Evolutionary conservation across 2,329 filamentous ascomycete genomes (phyloP), one percentile per base, ranked within the genome.

Genomic region (Cladophialophora bantiana): DNA sequence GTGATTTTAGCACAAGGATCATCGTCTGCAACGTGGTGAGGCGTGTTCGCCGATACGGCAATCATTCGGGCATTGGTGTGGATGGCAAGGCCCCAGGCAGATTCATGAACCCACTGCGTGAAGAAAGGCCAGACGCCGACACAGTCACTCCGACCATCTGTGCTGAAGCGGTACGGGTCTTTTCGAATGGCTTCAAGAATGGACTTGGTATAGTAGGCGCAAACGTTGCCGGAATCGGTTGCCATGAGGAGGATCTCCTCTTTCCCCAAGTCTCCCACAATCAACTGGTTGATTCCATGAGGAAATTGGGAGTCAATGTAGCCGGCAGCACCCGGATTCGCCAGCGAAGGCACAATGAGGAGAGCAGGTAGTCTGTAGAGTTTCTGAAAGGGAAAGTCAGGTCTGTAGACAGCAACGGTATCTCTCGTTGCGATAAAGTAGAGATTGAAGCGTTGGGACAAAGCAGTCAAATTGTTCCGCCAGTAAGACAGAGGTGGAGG

Each of bases 1-100:
- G 71, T 74, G 31, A 74, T 62, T 53, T 68, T 71, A 26, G 70
- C 69, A 50, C 67, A 69, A 31, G 63, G 62, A 63, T 72, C 70
- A 18, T 68, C 71, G 50, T 31, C 64, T n/a, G 59, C 35, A 35
- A 66, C 54, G 38, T 68, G 59, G 40, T 69, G 58, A 13, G 67
- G 65, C 0, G 84, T 86, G 75, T 99, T 99, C 0, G 91, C 89
- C 72, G 91, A 92, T 45, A 96, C 89, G 0, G 94, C 95, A 69
- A 99, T 90, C 68, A 97, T 82, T 0, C 94, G 88, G n/a, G 92
- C 92, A 69, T 89, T 82, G 68, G 87, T 85, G 76, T 98, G 94
- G 10, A 97, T 85, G 7, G 93, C 90, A 56, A 97, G 79, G 0
- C 94, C 95, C 95, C 95, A 99, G 2, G 94, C 94, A 67, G 92